phyloP scores from a whole-genome alignment of 768 basidiomycete genomes.

The Chalciporus sphaerocephalus region DNA sequence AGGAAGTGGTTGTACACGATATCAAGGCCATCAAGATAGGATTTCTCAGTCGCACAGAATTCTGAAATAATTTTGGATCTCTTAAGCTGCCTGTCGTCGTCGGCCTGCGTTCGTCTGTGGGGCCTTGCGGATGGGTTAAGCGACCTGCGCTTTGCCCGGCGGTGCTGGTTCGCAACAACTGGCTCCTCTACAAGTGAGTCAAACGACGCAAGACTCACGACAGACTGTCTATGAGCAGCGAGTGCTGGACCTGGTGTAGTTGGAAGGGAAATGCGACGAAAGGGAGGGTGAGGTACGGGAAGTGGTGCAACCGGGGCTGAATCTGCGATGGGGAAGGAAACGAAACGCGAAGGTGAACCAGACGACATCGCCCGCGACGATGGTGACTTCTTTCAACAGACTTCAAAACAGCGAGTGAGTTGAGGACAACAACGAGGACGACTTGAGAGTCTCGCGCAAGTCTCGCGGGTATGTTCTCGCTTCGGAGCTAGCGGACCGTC shows the following conservation, averaged over 20 bases:
- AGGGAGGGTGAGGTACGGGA: slow-evolving; percentile 52
- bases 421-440: slow-evolving; percentile 2
- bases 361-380: slow-evolving; percentile 21
- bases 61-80: slow-evolving; percentile 71
- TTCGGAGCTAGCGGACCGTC: slow-evolving; percentile 18
- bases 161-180: slow-evolving; percentile 16
- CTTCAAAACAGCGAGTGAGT: background rate
- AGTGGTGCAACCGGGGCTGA: slow-evolving; percentile 21
- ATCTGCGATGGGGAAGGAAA: slow-evolving; percentile 33
- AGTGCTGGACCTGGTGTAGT: slow-evolving; percentile 43
- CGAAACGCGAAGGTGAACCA: slow-evolving; percentile 11
- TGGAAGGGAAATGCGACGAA: slow-evolving; percentile 60
- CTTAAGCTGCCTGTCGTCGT: slow-evolving; percentile 52
- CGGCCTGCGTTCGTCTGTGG: slow-evolving; percentile 35
- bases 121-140: slow-evolving; percentile 22
- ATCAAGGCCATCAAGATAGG: slow-evolving; percentile 78
- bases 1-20: slow-evolving; percentile 82
- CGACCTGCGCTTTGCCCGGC: slow-evolving; percentile 36
- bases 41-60: slow-evolving; percentile 75
- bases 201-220: slow-evolving; percentile 68
- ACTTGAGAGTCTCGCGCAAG: background rate
- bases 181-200: slow-evolving; percentile 62
- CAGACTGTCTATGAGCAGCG: slow-evolving; percentile 50
- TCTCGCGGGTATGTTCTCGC: no score
- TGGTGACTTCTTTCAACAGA: slow-evolving; percentile 7